These are phyloP conservation scores for Lentinus brumalis DNA, from an alignment of 768 basidiomycete species.

Conservation along the genomic window DNA sequence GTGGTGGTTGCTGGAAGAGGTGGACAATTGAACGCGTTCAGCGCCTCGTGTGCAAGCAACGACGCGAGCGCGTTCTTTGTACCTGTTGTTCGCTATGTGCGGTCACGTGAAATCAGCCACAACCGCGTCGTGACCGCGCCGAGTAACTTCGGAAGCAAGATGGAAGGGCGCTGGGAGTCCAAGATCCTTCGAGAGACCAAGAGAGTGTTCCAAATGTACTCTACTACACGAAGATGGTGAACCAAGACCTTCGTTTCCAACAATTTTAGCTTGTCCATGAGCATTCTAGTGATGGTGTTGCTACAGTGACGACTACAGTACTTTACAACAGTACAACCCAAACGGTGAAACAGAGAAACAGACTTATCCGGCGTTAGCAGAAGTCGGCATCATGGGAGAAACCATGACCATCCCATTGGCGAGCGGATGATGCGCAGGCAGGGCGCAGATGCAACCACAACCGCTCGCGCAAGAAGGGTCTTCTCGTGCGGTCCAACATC, in stretches of 20 bases:
- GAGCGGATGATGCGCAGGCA: constrained; percentile 8
- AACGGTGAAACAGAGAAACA: background rate
- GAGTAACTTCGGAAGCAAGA: no score
- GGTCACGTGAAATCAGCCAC: constrained; percentile 11
- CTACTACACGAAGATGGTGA: no score
- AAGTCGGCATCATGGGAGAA: constrained; percentile 3
- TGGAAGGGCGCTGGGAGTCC: no score
- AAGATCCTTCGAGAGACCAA: no score
- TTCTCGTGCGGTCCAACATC: constrained; percentile 26
- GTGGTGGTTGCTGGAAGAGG: background rate
- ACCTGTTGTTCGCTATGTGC: constrained; percentile 4
- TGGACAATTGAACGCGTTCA: background rate
- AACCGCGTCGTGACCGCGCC: background rate
- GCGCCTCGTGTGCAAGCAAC: background rate
- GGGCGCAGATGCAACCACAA: constrained; percentile 30
- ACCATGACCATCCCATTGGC: constrained; percentile 14
- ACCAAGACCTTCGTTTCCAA: no score
- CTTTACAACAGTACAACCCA: background rate
- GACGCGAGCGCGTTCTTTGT: constrained; percentile 21
- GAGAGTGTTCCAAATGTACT: no score
- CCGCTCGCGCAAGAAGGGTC: constrained; percentile 27
- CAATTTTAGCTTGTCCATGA: no score
- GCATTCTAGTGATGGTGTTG: background rate
- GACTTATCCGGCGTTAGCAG: background rate
- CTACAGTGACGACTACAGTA: background rate